Conservation (phyloP, 106 monocot species). For the Dendrobium nobile region DNA sequence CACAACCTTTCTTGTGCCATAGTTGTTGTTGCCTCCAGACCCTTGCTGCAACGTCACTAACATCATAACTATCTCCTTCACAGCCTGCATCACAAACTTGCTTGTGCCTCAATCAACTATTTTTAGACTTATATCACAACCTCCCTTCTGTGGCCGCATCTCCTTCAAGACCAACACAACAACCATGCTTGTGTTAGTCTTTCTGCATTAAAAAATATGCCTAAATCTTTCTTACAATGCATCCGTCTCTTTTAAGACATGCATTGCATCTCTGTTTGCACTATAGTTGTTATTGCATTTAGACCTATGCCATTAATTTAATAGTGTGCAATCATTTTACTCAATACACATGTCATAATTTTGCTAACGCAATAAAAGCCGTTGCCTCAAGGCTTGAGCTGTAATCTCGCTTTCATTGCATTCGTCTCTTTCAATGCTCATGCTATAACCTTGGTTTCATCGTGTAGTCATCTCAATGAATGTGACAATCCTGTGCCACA, state of each 20-base stretch:
- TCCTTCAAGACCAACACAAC: background rate
- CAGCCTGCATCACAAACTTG: background rate
- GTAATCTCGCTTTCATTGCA: too few relatives aligned
- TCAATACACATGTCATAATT: background rate
- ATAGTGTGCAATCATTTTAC: background rate
- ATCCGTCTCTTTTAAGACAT: background rate
- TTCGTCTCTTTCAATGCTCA: too few relatives aligned
- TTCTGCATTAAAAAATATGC: background rate
- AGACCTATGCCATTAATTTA: background rate
- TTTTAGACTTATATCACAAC: background rate
- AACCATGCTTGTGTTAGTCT: too few relatives aligned
- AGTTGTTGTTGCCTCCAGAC: background rate
- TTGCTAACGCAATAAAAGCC: background rate
- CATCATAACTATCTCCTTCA: background rate
- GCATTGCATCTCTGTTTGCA: background rate
- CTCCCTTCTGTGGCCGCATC: background rate
- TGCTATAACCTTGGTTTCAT: too few relatives aligned
- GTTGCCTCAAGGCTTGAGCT: too few relatives aligned
- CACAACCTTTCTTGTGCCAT: background rate
- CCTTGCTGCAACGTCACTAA: background rate
- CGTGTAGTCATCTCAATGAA: too few relatives aligned
- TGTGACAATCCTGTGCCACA: too few relatives aligned
- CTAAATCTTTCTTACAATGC: background rate
- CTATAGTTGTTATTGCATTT: background rate
- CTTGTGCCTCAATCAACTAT: background rate